Conservation (phyloP, 2,329 filamentous ascomycete species). For the Parasarocladium wereldwijsianum region DNA sequence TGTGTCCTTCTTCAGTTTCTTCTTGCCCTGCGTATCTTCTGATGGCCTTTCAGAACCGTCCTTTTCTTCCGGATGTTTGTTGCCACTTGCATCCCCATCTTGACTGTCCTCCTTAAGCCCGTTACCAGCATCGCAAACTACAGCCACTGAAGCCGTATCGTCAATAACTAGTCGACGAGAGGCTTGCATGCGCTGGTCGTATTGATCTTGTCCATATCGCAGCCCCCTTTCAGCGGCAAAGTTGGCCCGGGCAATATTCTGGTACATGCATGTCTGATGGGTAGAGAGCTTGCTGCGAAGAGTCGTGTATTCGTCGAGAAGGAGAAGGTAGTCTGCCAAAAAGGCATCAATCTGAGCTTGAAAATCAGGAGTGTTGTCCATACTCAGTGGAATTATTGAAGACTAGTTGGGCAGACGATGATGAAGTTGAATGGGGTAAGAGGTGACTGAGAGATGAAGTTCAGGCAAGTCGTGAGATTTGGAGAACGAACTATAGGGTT, state of each 20-base stretch:
- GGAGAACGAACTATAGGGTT: no score
- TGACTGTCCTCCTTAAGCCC: slow-evolving; percentile 8
- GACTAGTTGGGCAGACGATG: no score
- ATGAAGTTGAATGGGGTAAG: no score
- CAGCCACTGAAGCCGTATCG: background rate
- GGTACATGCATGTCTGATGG: slow-evolving; percentile 40
- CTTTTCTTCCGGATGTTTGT: slow-evolving; percentile 8
- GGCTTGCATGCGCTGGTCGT: slow-evolving; percentile 61
- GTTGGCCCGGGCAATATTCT: slow-evolving; percentile 58
- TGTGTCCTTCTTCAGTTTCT: slow-evolving; percentile 5
- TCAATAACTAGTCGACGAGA: slow-evolving; percentile 8
- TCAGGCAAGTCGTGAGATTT: no score
- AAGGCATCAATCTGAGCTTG: slow-evolving; percentile 42
- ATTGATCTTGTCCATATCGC: slow-evolving; percentile 55
- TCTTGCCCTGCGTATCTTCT: slow-evolving; percentile 1
- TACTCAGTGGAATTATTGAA: slow-evolving; percentile 8
- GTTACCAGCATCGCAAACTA: slow-evolving; percentile 2
- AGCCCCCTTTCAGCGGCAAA: slow-evolving; percentile 50
- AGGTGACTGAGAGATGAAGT: no score
- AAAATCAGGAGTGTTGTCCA: slow-evolving; percentile 11
- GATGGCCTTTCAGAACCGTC: slow-evolving; percentile 6
- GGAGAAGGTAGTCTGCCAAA: slow-evolving; percentile 47
- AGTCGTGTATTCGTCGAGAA: slow-evolving; percentile 52
- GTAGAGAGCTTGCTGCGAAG: slow-evolving; percentile 38
- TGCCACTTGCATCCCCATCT: slow-evolving; percentile 3